phyloP scores from a whole-genome alignment of 495 filamentous ascomycete genomes.

The Hypoxylon fuscum region DNA sequence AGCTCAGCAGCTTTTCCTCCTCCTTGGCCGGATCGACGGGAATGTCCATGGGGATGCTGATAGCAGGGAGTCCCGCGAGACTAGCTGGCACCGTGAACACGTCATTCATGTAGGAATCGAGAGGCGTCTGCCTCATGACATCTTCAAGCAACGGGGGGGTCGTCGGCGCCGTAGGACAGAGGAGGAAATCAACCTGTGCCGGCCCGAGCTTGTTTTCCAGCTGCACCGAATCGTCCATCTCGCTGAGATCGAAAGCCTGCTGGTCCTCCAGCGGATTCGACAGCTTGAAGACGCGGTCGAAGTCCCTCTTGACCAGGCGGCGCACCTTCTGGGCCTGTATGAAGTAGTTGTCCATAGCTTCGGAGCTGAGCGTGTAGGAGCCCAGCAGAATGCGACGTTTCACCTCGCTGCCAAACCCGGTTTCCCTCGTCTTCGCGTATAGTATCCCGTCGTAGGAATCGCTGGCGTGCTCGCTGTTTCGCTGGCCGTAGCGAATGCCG shows the following conservation, averaged over 20 bases:
- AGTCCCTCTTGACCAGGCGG: constrained; percentile 83
- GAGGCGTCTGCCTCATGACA: constrained; percentile 48
- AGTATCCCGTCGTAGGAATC: constrained; percentile 61
- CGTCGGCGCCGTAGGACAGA: constrained; percentile 89
- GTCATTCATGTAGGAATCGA: constrained; percentile 82
- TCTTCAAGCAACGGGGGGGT: constrained; percentile 71
- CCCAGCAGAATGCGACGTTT: constrained; percentile 86
- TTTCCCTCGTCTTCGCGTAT: constrained; percentile 76
- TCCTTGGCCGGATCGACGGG: constrained; percentile 42
- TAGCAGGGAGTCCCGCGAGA: constrained; percentile 87
- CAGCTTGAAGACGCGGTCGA: constrained; percentile 76
- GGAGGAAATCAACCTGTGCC: constrained; percentile 78
- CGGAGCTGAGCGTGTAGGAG: constrained; percentile 88
- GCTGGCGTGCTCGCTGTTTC: constrained; percentile 46
- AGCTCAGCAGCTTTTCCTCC: constrained; percentile 34
- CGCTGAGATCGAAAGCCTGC: constrained; percentile 57
- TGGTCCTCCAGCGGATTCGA: constrained; percentile 68
- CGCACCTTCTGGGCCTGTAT: constrained; percentile 90
- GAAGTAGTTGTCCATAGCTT: constrained; percentile 96
- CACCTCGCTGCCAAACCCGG: constrained; percentile 84
- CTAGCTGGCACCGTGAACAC: constrained; percentile 96
- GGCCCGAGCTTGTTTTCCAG: constrained; percentile 57
- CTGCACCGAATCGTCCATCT: constrained; percentile 51
- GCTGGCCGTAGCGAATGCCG: constrained; percentile 85
- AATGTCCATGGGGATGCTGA: constrained; percentile 77